Conservation (phyloP, 345 rosid species). For the Melaleuca alternifolia region DNA sequence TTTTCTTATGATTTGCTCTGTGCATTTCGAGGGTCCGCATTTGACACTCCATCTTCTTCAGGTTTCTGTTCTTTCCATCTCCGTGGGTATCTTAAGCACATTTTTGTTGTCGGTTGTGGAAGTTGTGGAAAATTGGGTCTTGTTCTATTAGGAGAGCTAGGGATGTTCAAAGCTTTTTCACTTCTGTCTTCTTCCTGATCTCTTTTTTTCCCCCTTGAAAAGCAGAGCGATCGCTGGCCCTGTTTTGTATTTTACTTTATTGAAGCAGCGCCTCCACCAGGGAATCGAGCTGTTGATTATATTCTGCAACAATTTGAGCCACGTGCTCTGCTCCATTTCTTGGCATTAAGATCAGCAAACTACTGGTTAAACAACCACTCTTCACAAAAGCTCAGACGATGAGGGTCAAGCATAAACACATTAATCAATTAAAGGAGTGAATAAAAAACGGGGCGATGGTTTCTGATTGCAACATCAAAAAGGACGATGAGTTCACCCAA, state of each 20-base stretch:
- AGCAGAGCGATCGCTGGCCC: neutral
- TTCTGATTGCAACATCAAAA: too few species aligned
- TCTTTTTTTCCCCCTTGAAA: neutral
- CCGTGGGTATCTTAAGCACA: neutral
- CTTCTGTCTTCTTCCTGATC: neutral
- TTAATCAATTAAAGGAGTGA: too few species aligned
- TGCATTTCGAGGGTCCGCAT: too few species aligned
- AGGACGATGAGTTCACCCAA: too few species aligned
- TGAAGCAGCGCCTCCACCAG: neutral
- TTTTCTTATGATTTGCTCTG: too few species aligned
- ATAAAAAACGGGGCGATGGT: too few species aligned
- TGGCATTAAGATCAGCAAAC: fast-evolving
- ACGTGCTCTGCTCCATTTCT: neutral
- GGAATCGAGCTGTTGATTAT: fast-evolving
- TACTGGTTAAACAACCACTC: fast-evolving
- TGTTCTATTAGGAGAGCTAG: neutral
- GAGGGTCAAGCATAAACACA: neutral
- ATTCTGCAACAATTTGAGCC: fast-evolving
- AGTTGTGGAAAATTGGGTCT: neutral
- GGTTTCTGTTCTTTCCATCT: neutral
- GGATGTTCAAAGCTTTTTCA: neutral
- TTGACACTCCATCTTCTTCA: too few species aligned
- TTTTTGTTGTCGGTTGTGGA: neutral
- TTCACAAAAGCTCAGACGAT: neutral
- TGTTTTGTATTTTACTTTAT: neutral